phyloP scores from a whole-genome alignment of 169 alveolate species.

The Plasmodium blacklocki region DNA sequence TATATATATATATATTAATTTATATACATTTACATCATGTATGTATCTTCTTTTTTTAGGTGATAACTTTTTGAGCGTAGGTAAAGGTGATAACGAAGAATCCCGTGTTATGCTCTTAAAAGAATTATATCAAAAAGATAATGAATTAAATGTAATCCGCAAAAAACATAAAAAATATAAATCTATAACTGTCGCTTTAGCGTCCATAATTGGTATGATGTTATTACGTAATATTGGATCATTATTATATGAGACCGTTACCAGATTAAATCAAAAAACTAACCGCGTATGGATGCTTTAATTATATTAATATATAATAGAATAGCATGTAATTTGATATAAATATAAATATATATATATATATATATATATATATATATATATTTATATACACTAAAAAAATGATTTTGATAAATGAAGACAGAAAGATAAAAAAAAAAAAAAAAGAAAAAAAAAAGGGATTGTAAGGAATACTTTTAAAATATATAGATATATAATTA shows the following conservation, averaged over 20 bases:
- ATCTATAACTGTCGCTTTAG: constrained; percentile 42
- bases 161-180: constrained; percentile 60
- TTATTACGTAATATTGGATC: constrained; percentile 17
- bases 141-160: constrained; percentile 15
- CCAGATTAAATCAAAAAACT: constrained; percentile 7
- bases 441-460: no score
- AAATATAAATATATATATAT: no score
- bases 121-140: constrained; percentile 45
- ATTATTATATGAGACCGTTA: constrained; percentile 4
- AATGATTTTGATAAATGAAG: no score
- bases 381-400: no score
- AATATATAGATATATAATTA: no score
- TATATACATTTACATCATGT: no score
- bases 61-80: no score
- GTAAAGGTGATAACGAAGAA: constrained; percentile 21
- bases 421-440: no score
- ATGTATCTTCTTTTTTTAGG: no score
- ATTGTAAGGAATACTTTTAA: no score
- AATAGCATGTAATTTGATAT: not conserved
- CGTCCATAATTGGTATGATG: constrained; percentile 13
- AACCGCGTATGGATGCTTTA: not conserved
- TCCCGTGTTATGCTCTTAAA: constrained; percentile 27
- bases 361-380: no score
- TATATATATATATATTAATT: no score
- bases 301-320: constrained; percentile 15